Evolutionary conservation across 1,284 basidiomycete genomes (phyloP), one percentile per base, ranked within the genome.

Genomic region (Peniophora sp.): DNA sequence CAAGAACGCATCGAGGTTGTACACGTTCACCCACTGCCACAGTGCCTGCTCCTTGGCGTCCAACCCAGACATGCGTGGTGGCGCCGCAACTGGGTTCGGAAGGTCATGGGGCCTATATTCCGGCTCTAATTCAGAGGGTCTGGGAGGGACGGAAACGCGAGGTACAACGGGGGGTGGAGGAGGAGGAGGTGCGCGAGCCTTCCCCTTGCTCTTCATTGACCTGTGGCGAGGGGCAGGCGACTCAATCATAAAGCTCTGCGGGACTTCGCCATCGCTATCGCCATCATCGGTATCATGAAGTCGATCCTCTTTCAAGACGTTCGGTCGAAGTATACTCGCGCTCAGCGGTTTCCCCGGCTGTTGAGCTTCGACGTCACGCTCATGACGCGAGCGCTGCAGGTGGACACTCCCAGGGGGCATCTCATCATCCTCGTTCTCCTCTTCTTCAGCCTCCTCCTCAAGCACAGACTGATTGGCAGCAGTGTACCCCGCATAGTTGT

Each of bases 11-110:
- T 99, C 96, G 38, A 99, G 77, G 64, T 99, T 96, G 62, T 92
- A 92, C 8, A 98, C 92, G 64, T 99, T 99, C 55, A 97, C 92
- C 97, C 97, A 99, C 56, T 91, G 89, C 97, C 97, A 99, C 43
- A 98, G 65, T 0, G 96, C 96, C 57, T 83, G 83, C 66, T 97
- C 92, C 63, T 92, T 86, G 14, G 83, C 83, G 61, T 92, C 87
- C 52, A 95, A 64, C 2, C 90, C 89, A 46, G 79, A 74, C 75
- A 84, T 78, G 19, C 67, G 62, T 38, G 68, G 74, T 48, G 69
- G 27, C 12, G 27, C 27, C 5, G 27, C 12, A 12, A 32, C 27
- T 12, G 27, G 27, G 12, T 32, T 12, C 27, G 27, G 27, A 5
- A 32, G 12, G 27, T 32, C 27, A 32, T 32, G 27, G 12, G 27